Evolutionary conservation across 306 rosid species (phyloP), one percentile per base, ranked within the genome.

Genomic region (Castanospermum australe): DNA sequence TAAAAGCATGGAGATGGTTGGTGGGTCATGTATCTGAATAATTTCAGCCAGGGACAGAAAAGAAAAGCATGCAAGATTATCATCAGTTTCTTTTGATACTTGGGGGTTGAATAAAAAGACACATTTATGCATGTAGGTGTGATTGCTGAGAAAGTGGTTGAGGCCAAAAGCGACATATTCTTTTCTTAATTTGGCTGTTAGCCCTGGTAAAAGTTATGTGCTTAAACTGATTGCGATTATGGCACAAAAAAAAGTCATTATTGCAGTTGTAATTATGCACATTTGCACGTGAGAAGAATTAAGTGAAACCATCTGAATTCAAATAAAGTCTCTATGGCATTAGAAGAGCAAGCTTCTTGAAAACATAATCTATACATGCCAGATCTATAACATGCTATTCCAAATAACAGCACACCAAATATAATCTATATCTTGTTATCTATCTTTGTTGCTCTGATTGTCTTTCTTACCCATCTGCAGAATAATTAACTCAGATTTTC

Each of bases 281-380:
- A 28, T 1, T 1, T 28, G 32, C 32, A 28, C 32, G 32, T 28
- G 32, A 28, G 3, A 28, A 28, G 32, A 28, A 28, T 28, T 3
- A 28, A 28, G 32, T 28, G 32, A 28, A 28, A 28, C 32, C 32
- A 28, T 28, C 32, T 28, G 3, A 28, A 28, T 28, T 28, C 32
- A 28, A 28, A 28, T 28, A 28, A 28, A 28, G 32, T 28, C 32
- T 28, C 1, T 1, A 28, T 28, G 3, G 32, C 32, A 28, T 28
- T 28, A 28, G 50, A 77, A 36, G 30, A 65, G 64, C 9, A 25
- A 63, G 64, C 42, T 51, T 78, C 75, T 61, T 35, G 68, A 75
- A 20, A 33, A 25, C 55, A 75, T 15, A 59, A 25, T 75, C 67
- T 24, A 56, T 62, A 63, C 50, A 47, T 28, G n/a, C 70, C 24